Conservation (phyloP, 768 basidiomycete species). For the Leccinum uliginosum region DNA sequence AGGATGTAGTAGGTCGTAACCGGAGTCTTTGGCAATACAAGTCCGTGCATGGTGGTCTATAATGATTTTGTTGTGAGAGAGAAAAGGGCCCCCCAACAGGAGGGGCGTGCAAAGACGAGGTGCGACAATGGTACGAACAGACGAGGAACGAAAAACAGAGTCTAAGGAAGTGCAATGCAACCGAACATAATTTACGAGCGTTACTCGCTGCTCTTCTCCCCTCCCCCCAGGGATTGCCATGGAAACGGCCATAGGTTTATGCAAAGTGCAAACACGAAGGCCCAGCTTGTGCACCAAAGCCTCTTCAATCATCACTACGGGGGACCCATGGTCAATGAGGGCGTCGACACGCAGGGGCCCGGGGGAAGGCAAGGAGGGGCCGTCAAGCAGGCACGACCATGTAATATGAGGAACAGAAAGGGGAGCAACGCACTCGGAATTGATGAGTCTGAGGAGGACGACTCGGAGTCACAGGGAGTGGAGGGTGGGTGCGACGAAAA, state of each 20-base stretch:
- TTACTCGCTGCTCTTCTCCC: not conserved
- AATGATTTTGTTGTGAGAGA: constrained; percentile 32
- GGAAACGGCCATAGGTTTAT: not conserved
- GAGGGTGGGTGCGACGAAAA: too few species aligned
- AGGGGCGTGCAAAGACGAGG: constrained; percentile 25
- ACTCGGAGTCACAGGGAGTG: not conserved
- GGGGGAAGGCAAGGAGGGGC: not conserved
- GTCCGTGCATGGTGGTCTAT: constrained; percentile 19
- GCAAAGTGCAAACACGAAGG: not conserved
- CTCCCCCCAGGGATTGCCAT: not conserved
- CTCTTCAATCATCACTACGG: constrained; percentile 30
- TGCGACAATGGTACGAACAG: constrained; percentile 21
- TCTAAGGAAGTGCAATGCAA: constrained; percentile 9
- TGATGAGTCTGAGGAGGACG: too few species aligned
- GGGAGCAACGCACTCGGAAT: constrained; percentile 4
- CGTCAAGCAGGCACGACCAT: constrained; percentile 12
- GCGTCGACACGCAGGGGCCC: constrained; percentile 6
- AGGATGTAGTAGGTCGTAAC: constrained; percentile 8
- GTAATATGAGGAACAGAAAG: constrained; percentile 2
- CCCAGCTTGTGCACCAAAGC: constrained; percentile 13
- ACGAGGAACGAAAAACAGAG: not conserved
- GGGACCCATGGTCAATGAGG: constrained; percentile 29
- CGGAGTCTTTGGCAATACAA: not conserved
- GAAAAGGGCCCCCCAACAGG: constrained; percentile 33
- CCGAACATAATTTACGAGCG: constrained; percentile 12